Percentiles rank a stretch among this genome's conserved stretches.
Evolutionary conservation across 352 stramenopile genomes (phyloP).

Genomic region (Discostella stelligera): DNA sequence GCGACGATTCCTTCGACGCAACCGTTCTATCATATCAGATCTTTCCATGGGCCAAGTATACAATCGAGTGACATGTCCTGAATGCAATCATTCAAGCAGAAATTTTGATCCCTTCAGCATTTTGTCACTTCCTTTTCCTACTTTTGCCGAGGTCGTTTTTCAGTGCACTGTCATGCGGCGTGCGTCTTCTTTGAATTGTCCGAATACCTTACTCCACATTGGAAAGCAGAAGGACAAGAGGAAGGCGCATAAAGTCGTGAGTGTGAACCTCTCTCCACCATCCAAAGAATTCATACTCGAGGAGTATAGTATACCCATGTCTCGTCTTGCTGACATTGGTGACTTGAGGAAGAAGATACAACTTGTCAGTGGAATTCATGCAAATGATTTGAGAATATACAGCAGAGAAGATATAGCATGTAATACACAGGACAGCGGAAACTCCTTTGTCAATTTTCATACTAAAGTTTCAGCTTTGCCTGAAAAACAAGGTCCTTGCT

Average conservation of each 20-base stretch:
- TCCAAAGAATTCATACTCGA: constrained; percentile 75
- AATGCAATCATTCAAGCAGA: constrained; percentile 93
- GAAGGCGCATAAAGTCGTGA: constrained; percentile 5
- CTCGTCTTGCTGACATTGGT: constrained; percentile 74
- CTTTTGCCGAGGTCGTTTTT: constrained; percentile 84
- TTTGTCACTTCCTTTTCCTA: constrained; percentile 93
- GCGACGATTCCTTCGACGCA: constrained; percentile 89
- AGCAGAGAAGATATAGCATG: constrained; percentile 63
- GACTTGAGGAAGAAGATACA: constrained; percentile 80
- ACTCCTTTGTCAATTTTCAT: constrained; percentile 32
- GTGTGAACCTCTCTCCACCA: constrained; percentile 45
- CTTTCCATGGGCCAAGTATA: constrained; percentile 94
- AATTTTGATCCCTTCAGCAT: constrained; percentile 98
- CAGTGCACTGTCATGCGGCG: constrained; percentile 69
- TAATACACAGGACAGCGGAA: constrained; percentile 29
- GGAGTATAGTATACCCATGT: constrained; percentile 80
- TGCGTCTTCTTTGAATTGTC: constrained; percentile 69
- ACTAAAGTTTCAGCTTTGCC: constrained; percentile 63
- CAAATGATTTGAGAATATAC: constrained; percentile 60
- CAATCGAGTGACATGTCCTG: constrained; percentile 94
- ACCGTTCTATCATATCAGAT: constrained; percentile 95
- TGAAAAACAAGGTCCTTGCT: constrained; percentile 78
- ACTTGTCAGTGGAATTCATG: constrained; percentile 72
- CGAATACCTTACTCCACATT: constrained; percentile 37
- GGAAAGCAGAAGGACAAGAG: constrained; percentile 6